These are phyloP conservation scores for Phycomyces nitens DNA, from an alignment of 192 early-diverging fungal species.

Conservation along the genomic window DNA sequence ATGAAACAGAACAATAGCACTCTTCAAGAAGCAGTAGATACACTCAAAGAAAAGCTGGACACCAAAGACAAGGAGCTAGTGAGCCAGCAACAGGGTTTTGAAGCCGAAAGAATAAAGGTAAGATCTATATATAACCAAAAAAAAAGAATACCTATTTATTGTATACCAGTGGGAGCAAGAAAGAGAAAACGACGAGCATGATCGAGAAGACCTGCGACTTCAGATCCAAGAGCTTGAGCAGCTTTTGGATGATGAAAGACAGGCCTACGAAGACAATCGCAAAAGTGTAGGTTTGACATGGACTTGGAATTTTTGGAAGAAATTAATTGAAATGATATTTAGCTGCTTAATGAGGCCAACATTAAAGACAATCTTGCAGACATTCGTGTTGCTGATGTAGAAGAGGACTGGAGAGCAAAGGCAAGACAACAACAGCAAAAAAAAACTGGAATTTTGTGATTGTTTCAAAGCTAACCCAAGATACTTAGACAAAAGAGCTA, in stretches of 20 bases:
- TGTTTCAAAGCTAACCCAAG: too few relatives aligned
- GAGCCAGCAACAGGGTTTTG: too few relatives aligned
- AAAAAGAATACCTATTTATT: not conserved
- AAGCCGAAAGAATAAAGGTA: too few relatives aligned
- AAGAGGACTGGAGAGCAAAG: conserved; percentile 24
- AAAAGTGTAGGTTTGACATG: conserved; percentile 22
- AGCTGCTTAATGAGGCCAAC: conserved; percentile 34
- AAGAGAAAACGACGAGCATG: conserved; percentile 11
- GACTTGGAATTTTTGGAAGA: not conserved
- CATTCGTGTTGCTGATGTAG: conserved; percentile 31
- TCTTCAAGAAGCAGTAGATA: too few relatives aligned
- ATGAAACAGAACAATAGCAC: too few relatives aligned
- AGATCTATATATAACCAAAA: too few relatives aligned
- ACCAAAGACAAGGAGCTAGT: too few relatives aligned
- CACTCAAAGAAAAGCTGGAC: too few relatives aligned
- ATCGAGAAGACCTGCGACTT: conserved; percentile 21
- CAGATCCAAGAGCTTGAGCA: conserved; percentile 26
- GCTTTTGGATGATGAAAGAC: conserved; percentile 31
- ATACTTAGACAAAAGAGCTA: too few relatives aligned
- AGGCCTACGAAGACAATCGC: conserved; percentile 26
- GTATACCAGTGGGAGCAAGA: conserved; percentile 15
- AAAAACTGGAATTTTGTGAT: too few relatives aligned
- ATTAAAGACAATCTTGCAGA: conserved; percentile 35
- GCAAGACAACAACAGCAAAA: not conserved
- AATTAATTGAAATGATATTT: not conserved